Evolutionary conservation across 306 rosid species (phyloP).

Genomic region (Canavalia gladiata): DNA sequence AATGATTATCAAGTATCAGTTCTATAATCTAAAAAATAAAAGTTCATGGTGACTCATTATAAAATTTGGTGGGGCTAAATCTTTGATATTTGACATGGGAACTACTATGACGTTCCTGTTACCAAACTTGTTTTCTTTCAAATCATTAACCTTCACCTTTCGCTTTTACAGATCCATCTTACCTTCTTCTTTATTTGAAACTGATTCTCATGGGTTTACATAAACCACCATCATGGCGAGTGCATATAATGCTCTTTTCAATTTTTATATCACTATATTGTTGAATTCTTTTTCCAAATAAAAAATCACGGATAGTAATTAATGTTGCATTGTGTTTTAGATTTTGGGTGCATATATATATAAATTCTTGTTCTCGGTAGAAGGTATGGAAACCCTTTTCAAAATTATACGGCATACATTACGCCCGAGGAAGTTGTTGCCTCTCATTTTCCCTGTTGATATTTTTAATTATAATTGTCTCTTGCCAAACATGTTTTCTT

Average conservation of each 20-base stretch:
- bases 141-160: background rate
- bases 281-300: background rate
- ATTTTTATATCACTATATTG: background rate
- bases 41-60: background rate
- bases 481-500: background rate
- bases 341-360: constrained; percentile 29
- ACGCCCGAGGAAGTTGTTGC: constrained; percentile 64
- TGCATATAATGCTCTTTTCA: background rate
- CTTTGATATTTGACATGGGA: constrained; percentile 48
- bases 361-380: constrained; percentile 43
- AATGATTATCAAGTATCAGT: background rate
- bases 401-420: constrained; percentile 64
- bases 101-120: constrained; percentile 22
- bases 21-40: background rate
- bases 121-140: constrained; percentile 1
- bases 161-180: background rate
- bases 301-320: background rate
- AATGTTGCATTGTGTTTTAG: constrained; percentile 37
- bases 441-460: constrained; percentile 27
- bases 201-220: background rate
- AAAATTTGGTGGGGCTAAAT: constrained; percentile 35
- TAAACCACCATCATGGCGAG: background rate
- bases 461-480: background rate
- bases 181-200: background rate
- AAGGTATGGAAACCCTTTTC: constrained; percentile 45